Evolutionary conservation across 306 rosid species (phyloP).

Genomic region (Prinsepia uniflora): DNA sequence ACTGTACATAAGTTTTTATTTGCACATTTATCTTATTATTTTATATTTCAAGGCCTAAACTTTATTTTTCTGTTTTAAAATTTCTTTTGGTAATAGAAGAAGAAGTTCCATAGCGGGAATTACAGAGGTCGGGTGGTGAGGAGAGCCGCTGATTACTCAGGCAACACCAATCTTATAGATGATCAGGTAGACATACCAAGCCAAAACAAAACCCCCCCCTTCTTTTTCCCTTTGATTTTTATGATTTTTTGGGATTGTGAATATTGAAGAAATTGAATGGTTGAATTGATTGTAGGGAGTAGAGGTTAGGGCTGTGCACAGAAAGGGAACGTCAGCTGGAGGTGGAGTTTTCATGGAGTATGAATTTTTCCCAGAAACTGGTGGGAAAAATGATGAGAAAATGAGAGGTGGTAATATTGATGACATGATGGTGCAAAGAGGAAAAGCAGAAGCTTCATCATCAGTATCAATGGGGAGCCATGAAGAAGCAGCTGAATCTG

Average conservation of each 20-base stretch:
- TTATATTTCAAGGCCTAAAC: background rate
- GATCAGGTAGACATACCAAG: background rate
- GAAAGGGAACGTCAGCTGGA: conserved; percentile 43
- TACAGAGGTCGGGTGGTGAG: conserved; percentile 8
- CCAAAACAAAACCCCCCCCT: background rate
- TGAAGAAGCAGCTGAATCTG: background rate
- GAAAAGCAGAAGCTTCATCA: conserved; percentile 18
- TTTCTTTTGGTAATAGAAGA: conserved; percentile 41
- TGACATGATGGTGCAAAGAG: background rate
- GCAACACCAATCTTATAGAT: background rate
- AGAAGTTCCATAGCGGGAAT: conserved; percentile 32
- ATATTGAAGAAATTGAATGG: conserved; percentile 3
- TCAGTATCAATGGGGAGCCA: conserved; percentile 32
- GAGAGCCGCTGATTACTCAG: conserved; percentile 11
- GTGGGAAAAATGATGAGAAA: conserved; percentile 25
- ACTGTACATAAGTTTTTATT: conserved; percentile 11
- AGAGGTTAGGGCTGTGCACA: conserved; percentile 69
- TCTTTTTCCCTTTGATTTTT: background rate
- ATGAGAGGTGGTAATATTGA: background rate
- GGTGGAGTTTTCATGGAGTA: conserved; percentile 61
- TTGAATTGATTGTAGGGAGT: conserved; percentile 36
- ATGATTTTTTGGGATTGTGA: background rate
- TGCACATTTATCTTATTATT: background rate
- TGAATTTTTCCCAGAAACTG: conserved; percentile 67
- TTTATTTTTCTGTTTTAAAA: background rate